Base-by-base conservation (phyloP, 768 basidiomycete genomes). In the Lyophyllum decastes region DNA sequence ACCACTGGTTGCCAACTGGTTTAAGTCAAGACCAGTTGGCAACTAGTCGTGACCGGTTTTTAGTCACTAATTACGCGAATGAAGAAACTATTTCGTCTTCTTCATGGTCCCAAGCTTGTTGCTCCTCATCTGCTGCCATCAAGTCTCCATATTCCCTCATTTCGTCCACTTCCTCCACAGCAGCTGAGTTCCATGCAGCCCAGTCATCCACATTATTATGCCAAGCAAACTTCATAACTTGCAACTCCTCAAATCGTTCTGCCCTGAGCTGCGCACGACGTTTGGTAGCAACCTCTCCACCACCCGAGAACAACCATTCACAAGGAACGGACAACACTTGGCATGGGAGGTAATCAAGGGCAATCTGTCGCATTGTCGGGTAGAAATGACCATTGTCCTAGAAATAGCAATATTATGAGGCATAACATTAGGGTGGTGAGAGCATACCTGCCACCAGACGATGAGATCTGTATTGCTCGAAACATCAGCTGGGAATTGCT, bases 241-340 rank as follows among this genome's bases (percentile, higher is more conserved):
- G 54, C 2, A 56, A 55, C 45, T 61, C 33, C 27, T 61, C 59
- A 44, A 61, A 61, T n/a, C n/a, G 30, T 2, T 12, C 27, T 10
- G 59, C 5, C 12, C 59, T 51, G 1, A 60, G 45, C 22, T 44
- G 34, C 21, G 45, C 21, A 30, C 55, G 35, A 2, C 40, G 46
- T 22, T 57, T 51, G 27, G 26, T 25, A 7, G 59, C 59, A 12
- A 33, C 38, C 16, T 52, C 54, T 30, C 56, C 56, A 17, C 33
- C 46, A 2, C 38, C 51, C 4, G 58, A 59, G 25, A 65, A 67
- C 4, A 67, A 34, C 14, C 55, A 48, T 54, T 65, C 62, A 24
- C 64, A 65, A 2, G 62, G 64, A 26, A 65, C 64, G 17, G 64
- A 63, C 11, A 55, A 66, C 10, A 61, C 65, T 43, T 56, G 65